Conservation (phyloP, 768 basidiomycete genomes). For the Filobasidium wieringae region DNA sequence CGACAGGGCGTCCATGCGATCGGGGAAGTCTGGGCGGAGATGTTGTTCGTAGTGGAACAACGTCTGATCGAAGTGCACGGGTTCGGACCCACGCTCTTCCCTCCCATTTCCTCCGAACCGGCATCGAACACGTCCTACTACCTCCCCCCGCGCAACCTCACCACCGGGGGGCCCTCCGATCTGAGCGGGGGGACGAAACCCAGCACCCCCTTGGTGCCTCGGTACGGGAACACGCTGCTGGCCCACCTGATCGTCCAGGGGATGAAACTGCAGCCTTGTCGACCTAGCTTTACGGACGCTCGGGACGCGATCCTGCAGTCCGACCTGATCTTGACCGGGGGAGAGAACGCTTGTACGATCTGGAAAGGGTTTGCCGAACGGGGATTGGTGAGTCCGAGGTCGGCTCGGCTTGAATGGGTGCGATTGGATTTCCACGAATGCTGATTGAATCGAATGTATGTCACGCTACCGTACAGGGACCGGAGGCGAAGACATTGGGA, state of each 20-base stretch:
- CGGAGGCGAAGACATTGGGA: constrained; percentile 60
- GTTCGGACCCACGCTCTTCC: constrained; percentile 66
- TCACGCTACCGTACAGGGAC: constrained; percentile 43
- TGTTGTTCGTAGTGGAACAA: constrained; percentile 40
- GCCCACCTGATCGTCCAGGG: constrained; percentile 70
- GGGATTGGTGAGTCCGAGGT: constrained; percentile 50
- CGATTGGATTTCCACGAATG: background rate
- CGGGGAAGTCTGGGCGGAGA: constrained; percentile 85
- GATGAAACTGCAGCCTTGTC: constrained; percentile 92
- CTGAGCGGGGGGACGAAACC: background rate
- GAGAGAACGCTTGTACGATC: constrained; percentile 79
- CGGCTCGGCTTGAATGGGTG: too few species aligned
- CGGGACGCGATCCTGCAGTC: constrained; percentile 83
- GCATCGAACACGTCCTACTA: constrained; percentile 68
- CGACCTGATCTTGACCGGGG: constrained; percentile 76
- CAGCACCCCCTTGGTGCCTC: constrained; percentile 56
- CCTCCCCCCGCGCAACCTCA: constrained; percentile 38
- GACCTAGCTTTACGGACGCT: constrained; percentile 76
- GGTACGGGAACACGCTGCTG: constrained; percentile 78
- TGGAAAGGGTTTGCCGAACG: constrained; percentile 75
- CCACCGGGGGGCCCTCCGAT: constrained; percentile 39
- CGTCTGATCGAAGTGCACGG: constrained; percentile 67
- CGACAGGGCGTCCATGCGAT: constrained; percentile 43
- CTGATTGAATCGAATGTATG: background rate
- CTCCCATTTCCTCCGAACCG: too few species aligned